Conservation (phyloP, 176 grass and related monocot species). For the Neostapfia colusana region DNA sequence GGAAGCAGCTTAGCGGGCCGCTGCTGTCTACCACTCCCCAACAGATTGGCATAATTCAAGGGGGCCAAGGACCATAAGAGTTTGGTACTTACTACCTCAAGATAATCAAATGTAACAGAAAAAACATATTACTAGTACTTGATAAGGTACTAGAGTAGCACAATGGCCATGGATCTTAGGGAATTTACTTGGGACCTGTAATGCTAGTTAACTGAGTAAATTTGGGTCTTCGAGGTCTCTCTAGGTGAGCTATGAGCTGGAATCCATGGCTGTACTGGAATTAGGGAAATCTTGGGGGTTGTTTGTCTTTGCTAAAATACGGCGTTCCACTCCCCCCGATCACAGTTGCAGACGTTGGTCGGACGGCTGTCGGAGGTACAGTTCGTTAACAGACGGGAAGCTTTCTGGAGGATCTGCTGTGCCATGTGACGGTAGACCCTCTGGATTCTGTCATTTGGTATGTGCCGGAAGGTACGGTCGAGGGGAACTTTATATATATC, state of each 20-base stretch:
- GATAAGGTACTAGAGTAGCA: slow-evolving; percentile 36
- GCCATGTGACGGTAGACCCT: slow-evolving; percentile 58
- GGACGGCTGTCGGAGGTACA: slow-evolving; percentile 64
- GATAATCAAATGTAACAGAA: slow-evolving; percentile 36
- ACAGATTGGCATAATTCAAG: slow-evolving; percentile 56
- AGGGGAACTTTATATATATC: slow-evolving; percentile 33
- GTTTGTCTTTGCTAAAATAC: slow-evolving; percentile 46
- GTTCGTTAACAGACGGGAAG: slow-evolving; percentile 52
- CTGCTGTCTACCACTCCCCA: slow-evolving; percentile 47
- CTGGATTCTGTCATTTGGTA: slow-evolving; percentile 53
- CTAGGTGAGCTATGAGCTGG: slow-evolving; percentile 48
- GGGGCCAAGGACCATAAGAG: slow-evolving; percentile 30
- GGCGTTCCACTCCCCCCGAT: slow-evolving; percentile 40
- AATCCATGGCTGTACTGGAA: slow-evolving; percentile 38
- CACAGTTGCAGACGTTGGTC: slow-evolving; percentile 66
- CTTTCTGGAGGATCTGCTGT: slow-evolving; percentile 47
- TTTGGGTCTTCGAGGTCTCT: slow-evolving; percentile 46
- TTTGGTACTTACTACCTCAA: slow-evolving; percentile 43
- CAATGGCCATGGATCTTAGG: slow-evolving; percentile 37
- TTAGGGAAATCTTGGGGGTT: slow-evolving; percentile 29
- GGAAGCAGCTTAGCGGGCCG: slow-evolving; percentile 41
- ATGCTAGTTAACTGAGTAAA: slow-evolving; percentile 35
- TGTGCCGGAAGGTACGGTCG: slow-evolving; percentile 37
- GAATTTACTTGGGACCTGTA: slow-evolving; percentile 42
- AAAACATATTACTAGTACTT: slow-evolving; percentile 13